phyloP scores from a whole-genome alignment of 140 eudicot species.

The Erigeron philadelphicus region DNA sequence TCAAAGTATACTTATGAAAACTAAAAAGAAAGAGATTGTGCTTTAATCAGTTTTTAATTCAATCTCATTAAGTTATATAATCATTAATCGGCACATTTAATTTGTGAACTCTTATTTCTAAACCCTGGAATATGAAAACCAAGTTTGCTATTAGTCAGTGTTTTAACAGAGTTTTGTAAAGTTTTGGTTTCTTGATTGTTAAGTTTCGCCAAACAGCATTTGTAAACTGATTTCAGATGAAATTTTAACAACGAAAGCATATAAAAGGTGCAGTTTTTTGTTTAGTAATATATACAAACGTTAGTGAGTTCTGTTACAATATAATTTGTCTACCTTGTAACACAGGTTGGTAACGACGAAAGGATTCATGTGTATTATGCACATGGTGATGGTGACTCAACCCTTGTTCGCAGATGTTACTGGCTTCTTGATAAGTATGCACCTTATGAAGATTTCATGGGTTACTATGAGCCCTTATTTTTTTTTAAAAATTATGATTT shows the following conservation, averaged over 20 bases:
- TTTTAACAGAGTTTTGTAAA: neutral
- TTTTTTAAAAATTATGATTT: conserved; percentile 9
- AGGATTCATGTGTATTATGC: conserved; percentile 97
- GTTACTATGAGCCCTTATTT: conserved; percentile 19
- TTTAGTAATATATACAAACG: neutral
- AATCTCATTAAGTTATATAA: too few species aligned
- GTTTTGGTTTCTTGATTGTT: neutral
- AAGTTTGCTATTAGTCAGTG: neutral
- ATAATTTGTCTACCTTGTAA: conserved; percentile 4
- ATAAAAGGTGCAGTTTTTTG: neutral
- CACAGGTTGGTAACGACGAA: conserved; percentile 73
- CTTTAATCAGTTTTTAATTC: too few species aligned
- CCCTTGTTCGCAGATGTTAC: conserved; percentile 98
- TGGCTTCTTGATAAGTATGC: conserved; percentile 98
- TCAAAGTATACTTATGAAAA: too few species aligned
- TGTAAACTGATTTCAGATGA: neutral
- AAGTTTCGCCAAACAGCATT: neutral
- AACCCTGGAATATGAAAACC: neutral
- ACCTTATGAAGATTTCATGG: conserved; percentile 14
- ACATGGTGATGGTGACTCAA: conserved; percentile 76
- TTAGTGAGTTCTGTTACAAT: conserved; percentile 3
- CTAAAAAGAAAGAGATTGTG: too few species aligned
- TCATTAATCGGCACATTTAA: neutral
- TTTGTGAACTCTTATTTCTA: neutral
- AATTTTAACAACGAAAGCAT: neutral